Percentiles rank a stretch among this genome's conserved stretches.
Evolutionary conservation across 192 early-diverging fungal genomes (phyloP).

Genomic region (Phlyctochytrium arcticum): DNA sequence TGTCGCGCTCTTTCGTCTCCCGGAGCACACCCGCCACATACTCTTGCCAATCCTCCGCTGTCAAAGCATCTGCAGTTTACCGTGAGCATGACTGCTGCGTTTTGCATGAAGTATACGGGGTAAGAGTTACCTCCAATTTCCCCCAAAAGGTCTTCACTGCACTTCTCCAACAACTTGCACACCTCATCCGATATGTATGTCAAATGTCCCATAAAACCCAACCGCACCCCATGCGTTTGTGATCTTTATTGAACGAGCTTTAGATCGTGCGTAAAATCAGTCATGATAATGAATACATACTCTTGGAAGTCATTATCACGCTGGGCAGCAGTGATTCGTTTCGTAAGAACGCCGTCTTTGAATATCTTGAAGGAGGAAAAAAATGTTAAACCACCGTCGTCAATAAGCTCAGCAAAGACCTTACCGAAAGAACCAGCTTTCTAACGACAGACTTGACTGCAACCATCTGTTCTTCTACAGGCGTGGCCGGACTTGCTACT

Average conservation of each 20-base stretch:
- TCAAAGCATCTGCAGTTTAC: constrained; percentile 40
- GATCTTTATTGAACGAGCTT: constrained; percentile 38
- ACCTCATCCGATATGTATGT: constrained; percentile 97
- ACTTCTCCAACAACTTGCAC: constrained; percentile 81
- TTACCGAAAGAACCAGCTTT: constrained; percentile 48
- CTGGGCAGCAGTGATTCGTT: constrained; percentile 81
- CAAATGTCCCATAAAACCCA: constrained; percentile 98
- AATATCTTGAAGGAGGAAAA: constrained; percentile 59
- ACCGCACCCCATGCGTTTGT: constrained; percentile 81
- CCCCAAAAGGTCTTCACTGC: constrained; percentile 38
- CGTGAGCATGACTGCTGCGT: too few relatives aligned
- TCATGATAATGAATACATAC: constrained; percentile 39
- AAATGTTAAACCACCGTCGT: too few relatives aligned
- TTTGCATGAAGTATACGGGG: background rate
- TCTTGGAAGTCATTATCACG: constrained; percentile 75
- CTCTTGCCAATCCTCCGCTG: constrained; percentile 51
- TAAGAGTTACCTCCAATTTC: constrained; percentile 46
- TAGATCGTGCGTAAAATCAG: background rate
- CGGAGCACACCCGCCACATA: constrained; percentile 42
- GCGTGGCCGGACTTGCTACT: background rate
- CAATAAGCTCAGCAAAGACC: too few relatives aligned
- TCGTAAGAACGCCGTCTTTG: constrained; percentile 79
- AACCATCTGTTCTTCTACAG: constrained; percentile 39
- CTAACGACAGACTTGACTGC: constrained; percentile 40
- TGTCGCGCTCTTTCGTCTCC: constrained; percentile 53